Conservation (phyloP, 371 early-diverging fungal species). For the Circinella umbellata region DNA sequence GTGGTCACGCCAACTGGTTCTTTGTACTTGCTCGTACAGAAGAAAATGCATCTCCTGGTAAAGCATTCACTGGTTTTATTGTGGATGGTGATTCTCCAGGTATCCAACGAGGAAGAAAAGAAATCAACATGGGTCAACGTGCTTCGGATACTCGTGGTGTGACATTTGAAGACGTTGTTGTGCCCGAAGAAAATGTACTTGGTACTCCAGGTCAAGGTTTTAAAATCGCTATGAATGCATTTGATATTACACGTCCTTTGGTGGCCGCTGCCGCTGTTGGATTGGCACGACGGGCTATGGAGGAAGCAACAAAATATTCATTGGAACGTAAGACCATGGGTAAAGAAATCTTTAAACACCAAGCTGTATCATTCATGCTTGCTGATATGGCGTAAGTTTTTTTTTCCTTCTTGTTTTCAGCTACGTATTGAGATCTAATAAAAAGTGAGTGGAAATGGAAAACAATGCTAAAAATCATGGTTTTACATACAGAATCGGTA, state of each 20-base stretch:
- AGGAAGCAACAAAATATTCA: conserved; percentile 90
- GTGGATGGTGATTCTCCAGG: conserved; percentile 93
- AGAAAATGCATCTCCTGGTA: conserved; percentile 77
- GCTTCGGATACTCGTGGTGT: conserved; percentile 94
- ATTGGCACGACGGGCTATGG: conserved; percentile 92
- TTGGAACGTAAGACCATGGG: conserved; percentile 97
- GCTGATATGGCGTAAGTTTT: conserved; percentile 88
- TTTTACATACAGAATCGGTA: conserved; percentile 59
- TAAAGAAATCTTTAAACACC: conserved; percentile 87
- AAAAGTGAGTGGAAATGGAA: no score
- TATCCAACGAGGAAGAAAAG: conserved; percentile 91
- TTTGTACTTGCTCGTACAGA: conserved; percentile 96
- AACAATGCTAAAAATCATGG: background rate
- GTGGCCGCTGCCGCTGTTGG: conserved; percentile 94
- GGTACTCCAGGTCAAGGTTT: conserved; percentile 87
- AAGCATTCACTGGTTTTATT: conserved; percentile 96
- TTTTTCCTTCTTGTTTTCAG: no score
- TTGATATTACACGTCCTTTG: conserved; percentile 93
- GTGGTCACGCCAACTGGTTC: conserved; percentile 98
- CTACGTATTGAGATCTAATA: no score
- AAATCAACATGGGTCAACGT: conserved; percentile 97
- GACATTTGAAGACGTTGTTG: conserved; percentile 94
- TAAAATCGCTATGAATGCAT: conserved; percentile 97
- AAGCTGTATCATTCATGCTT: conserved; percentile 94
- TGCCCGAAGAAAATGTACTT: conserved; percentile 85